A percentile compares a stretch with the other conserved stretches of the same genome.
These are phyloP conservation scores for Colletotrichum filicis DNA, from an alignment of 2,329 filamentous ascomycete genomes.

Conservation along the genomic window DNA sequence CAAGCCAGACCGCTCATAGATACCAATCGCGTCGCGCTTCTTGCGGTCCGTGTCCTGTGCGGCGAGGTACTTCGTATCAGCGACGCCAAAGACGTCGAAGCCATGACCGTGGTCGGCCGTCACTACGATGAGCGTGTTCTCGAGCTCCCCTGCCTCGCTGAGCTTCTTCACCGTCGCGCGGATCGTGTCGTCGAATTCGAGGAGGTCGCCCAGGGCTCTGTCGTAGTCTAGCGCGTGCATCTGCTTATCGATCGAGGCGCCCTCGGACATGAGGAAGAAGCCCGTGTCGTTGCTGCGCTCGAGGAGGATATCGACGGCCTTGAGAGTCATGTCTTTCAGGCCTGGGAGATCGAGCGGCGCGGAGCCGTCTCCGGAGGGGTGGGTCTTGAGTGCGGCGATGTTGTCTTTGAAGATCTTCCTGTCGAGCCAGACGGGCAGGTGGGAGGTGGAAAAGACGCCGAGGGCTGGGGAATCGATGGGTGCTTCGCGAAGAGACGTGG, in stretches of 20 bases:
- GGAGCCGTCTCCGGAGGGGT: slow-evolving; percentile 72
- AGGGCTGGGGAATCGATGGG: slow-evolving; percentile 72
- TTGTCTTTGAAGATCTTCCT: slow-evolving; percentile 83
- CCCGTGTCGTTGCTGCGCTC: slow-evolving; percentile 73
- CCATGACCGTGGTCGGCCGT: slow-evolving; percentile 92
- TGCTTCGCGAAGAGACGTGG: slow-evolving; percentile 71
- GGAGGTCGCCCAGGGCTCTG: slow-evolving; percentile 83
- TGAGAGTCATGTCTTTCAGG: slow-evolving; percentile 89
- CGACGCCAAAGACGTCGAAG: slow-evolving; percentile 85
- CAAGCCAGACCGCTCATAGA: slow-evolving; percentile 77
- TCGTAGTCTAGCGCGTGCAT: slow-evolving; percentile 90
- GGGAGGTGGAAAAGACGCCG: slow-evolving; percentile 80
- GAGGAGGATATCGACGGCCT: slow-evolving; percentile 82
- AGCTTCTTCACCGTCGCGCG: slow-evolving; percentile 79
- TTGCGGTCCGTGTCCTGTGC: slow-evolving; percentile 73
- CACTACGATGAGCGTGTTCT: slow-evolving; percentile 82
- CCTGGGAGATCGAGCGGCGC: slow-evolving; percentile 81
- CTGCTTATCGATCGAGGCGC: slow-evolving; percentile 88
- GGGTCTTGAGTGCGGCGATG: slow-evolving; percentile 72
- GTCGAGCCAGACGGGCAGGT: slow-evolving; percentile 87
- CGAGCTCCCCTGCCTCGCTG: slow-evolving; percentile 70
- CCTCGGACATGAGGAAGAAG: slow-evolving; percentile 90
- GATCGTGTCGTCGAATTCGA: slow-evolving; percentile 87
- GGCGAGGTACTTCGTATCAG: slow-evolving; percentile 82
- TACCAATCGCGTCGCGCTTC: slow-evolving; percentile 81